Evolutionary conservation across 352 stramenopile species (phyloP), one percentile per base, ranked within the genome.

Genomic region (Pythium grandisporangium): DNA sequence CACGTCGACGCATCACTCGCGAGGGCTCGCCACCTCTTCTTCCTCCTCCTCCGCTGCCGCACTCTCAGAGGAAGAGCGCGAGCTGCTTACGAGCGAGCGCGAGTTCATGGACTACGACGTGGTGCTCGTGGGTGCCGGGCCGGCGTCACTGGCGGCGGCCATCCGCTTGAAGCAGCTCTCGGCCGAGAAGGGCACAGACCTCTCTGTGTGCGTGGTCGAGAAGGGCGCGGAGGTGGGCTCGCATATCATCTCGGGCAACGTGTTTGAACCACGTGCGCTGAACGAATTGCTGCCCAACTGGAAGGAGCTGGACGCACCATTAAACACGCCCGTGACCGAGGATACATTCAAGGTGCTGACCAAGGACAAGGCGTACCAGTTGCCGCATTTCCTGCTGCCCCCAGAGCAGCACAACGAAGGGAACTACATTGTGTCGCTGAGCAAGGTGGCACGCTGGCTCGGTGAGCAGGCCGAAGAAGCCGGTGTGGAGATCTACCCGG

Each of bases 41-140:
- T 21, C 54, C 45, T 8, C 38, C 53, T n/a, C n/a, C n/a, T n/a
- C 44, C 11, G 23, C 42, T 13, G 21, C 21, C 7, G 20, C 52
- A 37, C 63, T 85, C 11, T 53, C 67, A n/a, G 46, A 64, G 5
- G 70, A 86, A 45, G 74, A 91, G 43, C 58, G 71, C 41, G 70
- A 88, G 55, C 51, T 80, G 51, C 50, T 93, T 23, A 70, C 70
- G 33, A 64, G 70, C 51, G 71, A 74, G 42, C 84, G 93, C 33
- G 92, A 98, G 55, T 72, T 53, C 42, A 98, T 98, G 95, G 91
- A 97, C 54, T 99, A 98, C 79, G 97, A 99, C 78, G 95, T 99
- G 21, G 64, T 99, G 33, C 94, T 99, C 63, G 96, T 93, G 10
- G 80, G 80, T 45, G 81, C 68, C 7, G 85, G 84, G 2, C 84